phyloP scores from a whole-genome alignment of 129 eudicot genomes.

The Flaveria brownii region DNA sequence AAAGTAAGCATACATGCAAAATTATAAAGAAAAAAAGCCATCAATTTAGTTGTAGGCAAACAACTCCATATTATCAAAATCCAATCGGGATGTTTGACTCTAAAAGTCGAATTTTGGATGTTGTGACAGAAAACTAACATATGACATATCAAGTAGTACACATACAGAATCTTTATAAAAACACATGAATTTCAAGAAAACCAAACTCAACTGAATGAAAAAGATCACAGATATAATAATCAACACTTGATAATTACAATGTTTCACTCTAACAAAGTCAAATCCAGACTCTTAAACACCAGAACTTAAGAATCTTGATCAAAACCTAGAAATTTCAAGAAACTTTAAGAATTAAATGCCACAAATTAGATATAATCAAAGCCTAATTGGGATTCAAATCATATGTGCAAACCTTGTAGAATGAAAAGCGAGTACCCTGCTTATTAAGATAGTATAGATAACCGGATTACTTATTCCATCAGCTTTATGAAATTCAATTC shows the following conservation, averaged over 20 bases:
- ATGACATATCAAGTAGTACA: constrained; percentile 4
- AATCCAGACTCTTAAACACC: background rate
- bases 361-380: background rate
- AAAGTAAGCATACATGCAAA: background rate
- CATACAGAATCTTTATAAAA: constrained; percentile 10
- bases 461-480: no score
- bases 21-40: background rate
- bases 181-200: background rate
- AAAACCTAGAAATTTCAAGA: constrained; percentile 4
- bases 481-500: no score
- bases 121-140: background rate
- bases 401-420: background rate
- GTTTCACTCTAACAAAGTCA: constrained; percentile 14
- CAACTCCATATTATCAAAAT: background rate
- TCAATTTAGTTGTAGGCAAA: background rate
- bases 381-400: constrained; percentile 10
- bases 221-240: background rate
- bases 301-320: constrained; percentile 21
- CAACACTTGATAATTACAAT: background rate
- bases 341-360: background rate
- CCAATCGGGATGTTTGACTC: constrained; percentile 15
- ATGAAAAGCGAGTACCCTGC: background rate
- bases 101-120: constrained; percentile 16
- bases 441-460: no score
- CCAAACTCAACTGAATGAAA: background rate